Base-by-base conservation (phyloP, 306 rosid species). In the Gleditsia sinensis region DNA sequence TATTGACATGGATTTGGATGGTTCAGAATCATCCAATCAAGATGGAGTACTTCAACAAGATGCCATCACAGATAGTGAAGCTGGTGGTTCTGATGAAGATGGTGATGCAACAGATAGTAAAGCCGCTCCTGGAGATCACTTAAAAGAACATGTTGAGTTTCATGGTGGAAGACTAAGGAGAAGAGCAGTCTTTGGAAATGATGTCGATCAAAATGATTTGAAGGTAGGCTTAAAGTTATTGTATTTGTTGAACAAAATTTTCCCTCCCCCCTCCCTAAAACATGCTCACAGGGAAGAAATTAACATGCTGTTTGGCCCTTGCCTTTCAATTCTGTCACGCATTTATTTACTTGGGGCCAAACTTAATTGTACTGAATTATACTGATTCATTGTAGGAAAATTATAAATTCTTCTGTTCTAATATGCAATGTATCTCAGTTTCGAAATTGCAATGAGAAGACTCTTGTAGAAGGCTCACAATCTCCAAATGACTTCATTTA, bases 101-200 rank as follows among this genome's bases (percentile, higher is more conserved):
- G 68, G 23, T 65, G 82, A 53, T 70, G 78, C 70, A 63, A 58
- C 45, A 9, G 83, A 74, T 51, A 50, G 59, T 57, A 78, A 76
- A 65, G 28, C 79, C 74, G 40, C 63, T 7, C 70, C 19, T 48
- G 59, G 68, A 69, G 75, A 79, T 64, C 80, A 50, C 72, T 32
- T 94, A 74, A 85, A 87, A 75, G 97, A 94, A 72, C 81, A 72
- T 69, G 86, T 84, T 32, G 98, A 94, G 79, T 74, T 85, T 86
- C 83, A 82, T 76, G 87, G 77, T 68, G 98, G 97, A 81, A 85
- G 97, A 76, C 76, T 24, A 7, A 90, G 98, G 83, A 82, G 98
- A 79, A 88, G 80, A 80, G 92, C 82, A 46, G 46, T 85, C 24
- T 91, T 94, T 82, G 86, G 79, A 76, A 66, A 84, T 71, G 95